A percentile compares a stretch with the other conserved stretches of the same genome.
Conservation (phyloP, 805 yeast genomes). For the Ogataea thermomethanolica region DNA sequence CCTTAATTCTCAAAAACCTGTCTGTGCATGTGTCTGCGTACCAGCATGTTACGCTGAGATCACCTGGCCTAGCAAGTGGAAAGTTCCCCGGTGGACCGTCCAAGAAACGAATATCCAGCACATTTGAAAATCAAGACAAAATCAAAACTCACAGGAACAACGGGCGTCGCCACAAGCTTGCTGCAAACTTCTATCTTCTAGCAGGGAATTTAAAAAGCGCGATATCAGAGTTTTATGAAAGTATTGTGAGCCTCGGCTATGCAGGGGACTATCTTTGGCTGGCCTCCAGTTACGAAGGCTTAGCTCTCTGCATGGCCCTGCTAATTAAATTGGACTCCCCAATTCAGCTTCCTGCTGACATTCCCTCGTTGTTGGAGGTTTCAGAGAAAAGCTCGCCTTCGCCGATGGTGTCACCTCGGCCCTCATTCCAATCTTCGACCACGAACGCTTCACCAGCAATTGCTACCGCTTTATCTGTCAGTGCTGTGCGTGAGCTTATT, state of each 20-base stretch:
- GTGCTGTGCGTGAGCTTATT: conserved; percentile 35
- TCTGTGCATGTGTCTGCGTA: conserved; percentile 70
- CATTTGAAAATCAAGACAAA: conserved; percentile 35
- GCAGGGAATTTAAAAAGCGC: conserved; percentile 80
- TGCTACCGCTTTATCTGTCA: conserved; percentile 19
- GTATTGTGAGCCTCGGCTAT: conserved; percentile 54
- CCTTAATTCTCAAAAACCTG: conserved; percentile 58
- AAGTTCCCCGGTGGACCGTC: conserved; percentile 19
- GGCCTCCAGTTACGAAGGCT: conserved; percentile 81
- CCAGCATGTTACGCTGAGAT: conserved; percentile 74
- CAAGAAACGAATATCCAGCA: conserved; percentile 27
- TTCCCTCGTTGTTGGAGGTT: conserved; percentile 23
- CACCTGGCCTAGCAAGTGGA: conserved; percentile 58
- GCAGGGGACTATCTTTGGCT: conserved; percentile 82
- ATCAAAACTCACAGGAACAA: conserved; percentile 41
- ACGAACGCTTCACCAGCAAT: conserved; percentile 7
- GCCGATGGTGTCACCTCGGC: conserved; percentile 46
- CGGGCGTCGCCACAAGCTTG: conserved; percentile 72
- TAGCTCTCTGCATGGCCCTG: conserved; percentile 62
- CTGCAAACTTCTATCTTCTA: conserved; percentile 72
- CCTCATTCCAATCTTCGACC: conserved; percentile 37
- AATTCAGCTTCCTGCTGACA: conserved; percentile 42
- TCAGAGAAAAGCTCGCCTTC: conserved; percentile 25
- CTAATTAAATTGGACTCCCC: conserved; percentile 54
- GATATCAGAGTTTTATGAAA: conserved; percentile 67